Conservation (phyloP, 768 basidiomycete species). For the Psilocybe subaeruginosa region DNA sequence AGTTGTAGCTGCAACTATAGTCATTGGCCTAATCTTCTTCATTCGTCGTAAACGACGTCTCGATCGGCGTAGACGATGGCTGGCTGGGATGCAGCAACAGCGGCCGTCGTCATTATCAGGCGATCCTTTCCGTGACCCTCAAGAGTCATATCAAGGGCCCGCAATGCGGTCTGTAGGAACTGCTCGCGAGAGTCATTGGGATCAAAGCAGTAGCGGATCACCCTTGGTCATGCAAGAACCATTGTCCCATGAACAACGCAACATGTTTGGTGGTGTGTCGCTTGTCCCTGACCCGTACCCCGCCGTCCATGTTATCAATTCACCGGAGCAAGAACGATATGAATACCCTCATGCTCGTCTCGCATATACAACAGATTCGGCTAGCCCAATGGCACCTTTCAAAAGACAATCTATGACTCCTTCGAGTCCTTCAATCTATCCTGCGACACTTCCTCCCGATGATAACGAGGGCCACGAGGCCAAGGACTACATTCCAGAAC, state of each 20-base stretch:
- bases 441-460: constrained; percentile 44
- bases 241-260: constrained; percentile 14
- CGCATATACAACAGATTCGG: constrained; percentile 13
- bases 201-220: constrained; percentile 12
- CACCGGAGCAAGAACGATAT: neutral
- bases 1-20: constrained; percentile 49
- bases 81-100: constrained; percentile 37
- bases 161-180: constrained; percentile 20
- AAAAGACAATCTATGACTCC: constrained; percentile 35
- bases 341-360: constrained; percentile 11
- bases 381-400: constrained; percentile 14
- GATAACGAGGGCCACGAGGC: constrained; percentile 26
- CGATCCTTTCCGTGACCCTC: constrained; percentile 39
- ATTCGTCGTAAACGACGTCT: constrained; percentile 44
- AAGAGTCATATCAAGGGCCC: constrained; percentile 13
- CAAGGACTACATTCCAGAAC: neutral
- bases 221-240: constrained; percentile 6
- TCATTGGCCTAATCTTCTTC: constrained; percentile 46
- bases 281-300: constrained; percentile 24
- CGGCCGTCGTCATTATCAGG: constrained; percentile 27
- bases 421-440: constrained; percentile 56
- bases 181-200: constrained; percentile 12
- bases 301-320: constrained; percentile 18
- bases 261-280: constrained; percentile 3
- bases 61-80: constrained; percentile 38